Evolutionary conservation across 306 rosid species (phyloP).

Genomic region (Glycyrrhiza uralensis): DNA sequence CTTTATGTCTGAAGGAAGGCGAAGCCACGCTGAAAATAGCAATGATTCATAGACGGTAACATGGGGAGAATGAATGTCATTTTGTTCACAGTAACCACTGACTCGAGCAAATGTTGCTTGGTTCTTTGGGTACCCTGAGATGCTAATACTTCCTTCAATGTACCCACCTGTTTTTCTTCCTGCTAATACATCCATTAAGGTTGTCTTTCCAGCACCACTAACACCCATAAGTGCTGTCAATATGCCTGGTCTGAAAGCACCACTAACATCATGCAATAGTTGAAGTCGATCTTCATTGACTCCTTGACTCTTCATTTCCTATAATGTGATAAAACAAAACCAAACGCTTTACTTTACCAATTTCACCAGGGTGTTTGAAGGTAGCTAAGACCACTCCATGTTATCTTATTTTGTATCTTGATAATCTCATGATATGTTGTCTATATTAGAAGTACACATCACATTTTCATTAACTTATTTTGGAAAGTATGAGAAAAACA

Average conservation of each 20-base stretch:
- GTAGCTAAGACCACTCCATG: too few species aligned
- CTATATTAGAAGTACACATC: too few species aligned
- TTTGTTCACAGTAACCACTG: slow-evolving; percentile 60
- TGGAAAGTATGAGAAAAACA: too few species aligned
- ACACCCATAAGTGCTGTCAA: slow-evolving; percentile 61
- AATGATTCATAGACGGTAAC: slow-evolving; percentile 54
- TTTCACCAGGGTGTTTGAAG: too few species aligned
- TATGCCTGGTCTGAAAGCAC: slow-evolving; percentile 56
- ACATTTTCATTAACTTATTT: too few species aligned
- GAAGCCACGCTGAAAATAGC: slow-evolving; percentile 54
- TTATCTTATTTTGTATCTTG: too few species aligned
- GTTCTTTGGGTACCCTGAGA: slow-evolving; percentile 57
- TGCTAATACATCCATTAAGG: slow-evolving; percentile 62
- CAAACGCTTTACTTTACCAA: too few species aligned
- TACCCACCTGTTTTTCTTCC: slow-evolving; percentile 60
- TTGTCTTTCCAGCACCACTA: slow-evolving; percentile 70
- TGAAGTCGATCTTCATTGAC: slow-evolving; percentile 54
- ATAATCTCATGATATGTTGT: too few species aligned
- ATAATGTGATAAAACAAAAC: too few species aligned
- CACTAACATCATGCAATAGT: slow-evolving; percentile 58
- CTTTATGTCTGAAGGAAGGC: slow-evolving; percentile 44
- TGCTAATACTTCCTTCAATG: slow-evolving; percentile 52
- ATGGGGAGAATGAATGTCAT: slow-evolving; percentile 51
- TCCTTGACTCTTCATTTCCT: slow-evolving; percentile 79
- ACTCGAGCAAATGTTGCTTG: slow-evolving; percentile 53